These are phyloP conservation scores for Russula abietina DNA, from an alignment of 768 basidiomycete species.

Conservation along the genomic window DNA sequence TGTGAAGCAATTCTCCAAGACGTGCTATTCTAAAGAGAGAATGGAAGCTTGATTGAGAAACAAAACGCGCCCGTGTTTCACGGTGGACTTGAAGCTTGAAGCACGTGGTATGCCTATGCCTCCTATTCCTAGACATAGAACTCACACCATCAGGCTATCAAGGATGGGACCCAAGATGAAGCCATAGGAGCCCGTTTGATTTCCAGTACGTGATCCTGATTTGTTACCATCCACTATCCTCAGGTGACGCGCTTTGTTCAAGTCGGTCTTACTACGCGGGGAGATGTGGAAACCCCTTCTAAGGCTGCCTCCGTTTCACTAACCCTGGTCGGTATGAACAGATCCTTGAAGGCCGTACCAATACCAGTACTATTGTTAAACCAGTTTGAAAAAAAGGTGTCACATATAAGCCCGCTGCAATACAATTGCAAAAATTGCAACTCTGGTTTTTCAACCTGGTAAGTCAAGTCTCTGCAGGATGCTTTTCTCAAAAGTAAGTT, in stretches of 20 bases:
- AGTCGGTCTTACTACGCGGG: constrained; percentile 86
- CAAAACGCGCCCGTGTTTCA: constrained; percentile 54
- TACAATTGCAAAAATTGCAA: too few species aligned
- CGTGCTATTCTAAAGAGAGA: constrained; percentile 68
- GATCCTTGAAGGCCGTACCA: constrained; percentile 70
- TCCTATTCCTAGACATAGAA: not conserved
- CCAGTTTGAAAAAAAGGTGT: too few species aligned
- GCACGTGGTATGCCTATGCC: constrained; percentile 37
- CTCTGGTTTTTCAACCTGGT: too few species aligned
- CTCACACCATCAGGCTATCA: not conserved
- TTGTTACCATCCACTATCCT: constrained; percentile 91
- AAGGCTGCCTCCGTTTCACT: constrained; percentile 84
- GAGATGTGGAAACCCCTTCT: constrained; percentile 99
- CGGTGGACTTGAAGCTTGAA: constrained; percentile 78
- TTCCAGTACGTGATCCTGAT: constrained; percentile 23
- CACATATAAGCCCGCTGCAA: too few species aligned
- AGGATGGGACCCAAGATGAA: constrained; percentile 92
- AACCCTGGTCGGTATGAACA: constrained; percentile 78
- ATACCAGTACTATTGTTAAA: too few species aligned
- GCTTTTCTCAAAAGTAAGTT: too few species aligned
- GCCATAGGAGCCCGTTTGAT: constrained; percentile 60
- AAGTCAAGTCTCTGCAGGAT: too few species aligned
- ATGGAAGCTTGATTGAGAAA: constrained; percentile 58
- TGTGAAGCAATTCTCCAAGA: constrained; percentile 85
- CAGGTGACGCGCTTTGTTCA: constrained; percentile 96